Conservation (phyloP, 2,329 filamentous ascomycete genomes). For the Endothia cerciana region DNA sequence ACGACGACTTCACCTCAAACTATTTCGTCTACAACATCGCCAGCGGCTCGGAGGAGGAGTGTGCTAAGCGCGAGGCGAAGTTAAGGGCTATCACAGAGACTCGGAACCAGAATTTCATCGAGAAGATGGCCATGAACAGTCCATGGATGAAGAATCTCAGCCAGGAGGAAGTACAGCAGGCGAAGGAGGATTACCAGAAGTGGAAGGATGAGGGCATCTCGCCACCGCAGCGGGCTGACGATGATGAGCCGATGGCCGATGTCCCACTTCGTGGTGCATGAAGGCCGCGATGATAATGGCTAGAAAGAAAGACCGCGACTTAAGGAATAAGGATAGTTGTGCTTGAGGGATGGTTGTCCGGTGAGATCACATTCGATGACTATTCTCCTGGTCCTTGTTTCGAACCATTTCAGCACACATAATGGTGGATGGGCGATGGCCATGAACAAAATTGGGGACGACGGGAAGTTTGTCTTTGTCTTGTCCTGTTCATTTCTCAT, state of each 20-base stretch:
- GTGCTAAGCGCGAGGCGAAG: constrained; percentile 57
- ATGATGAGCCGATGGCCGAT: constrained; percentile 16
- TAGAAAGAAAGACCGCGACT: too few relatives aligned
- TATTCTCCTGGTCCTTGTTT: not conserved
- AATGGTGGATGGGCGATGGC: not conserved
- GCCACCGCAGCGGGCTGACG: constrained; percentile 14
- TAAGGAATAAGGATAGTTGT: not conserved
- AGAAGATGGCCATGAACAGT: constrained; percentile 83
- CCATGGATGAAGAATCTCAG: constrained; percentile 80
- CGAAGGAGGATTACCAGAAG: constrained; percentile 66
- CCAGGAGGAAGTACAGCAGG: constrained; percentile 75
- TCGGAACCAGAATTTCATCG: constrained; percentile 59
- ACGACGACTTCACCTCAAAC: constrained; percentile 70
- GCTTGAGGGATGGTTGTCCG: not conserved
- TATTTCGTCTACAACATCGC: constrained; percentile 73
- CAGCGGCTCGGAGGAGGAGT: constrained; percentile 69
- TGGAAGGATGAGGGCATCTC: constrained; percentile 55
- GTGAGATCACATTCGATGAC: not conserved
- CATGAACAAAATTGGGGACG: not conserved
- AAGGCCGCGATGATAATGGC: not conserved
- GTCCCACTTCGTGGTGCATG: constrained; percentile 3
- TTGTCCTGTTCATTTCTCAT: not conserved
- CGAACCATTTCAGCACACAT: not conserved
- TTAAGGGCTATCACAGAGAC: constrained; percentile 40
- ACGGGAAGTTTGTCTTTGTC: not conserved